Conservation (phyloP, 2,329 filamentous ascomycete species). For the Xylariaceae sp. region DNA sequence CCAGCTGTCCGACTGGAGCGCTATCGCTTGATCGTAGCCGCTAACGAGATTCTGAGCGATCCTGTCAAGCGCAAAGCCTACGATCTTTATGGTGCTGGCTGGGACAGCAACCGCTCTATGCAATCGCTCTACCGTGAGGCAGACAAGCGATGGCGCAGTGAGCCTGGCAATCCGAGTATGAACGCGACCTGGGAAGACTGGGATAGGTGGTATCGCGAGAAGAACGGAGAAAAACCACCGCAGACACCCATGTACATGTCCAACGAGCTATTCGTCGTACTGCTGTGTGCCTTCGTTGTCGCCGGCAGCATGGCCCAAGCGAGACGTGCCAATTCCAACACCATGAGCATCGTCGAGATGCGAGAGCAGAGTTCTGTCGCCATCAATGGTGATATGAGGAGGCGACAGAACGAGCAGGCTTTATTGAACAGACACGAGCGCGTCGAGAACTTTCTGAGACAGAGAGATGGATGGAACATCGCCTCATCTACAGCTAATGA, state of each 20-base stretch:
- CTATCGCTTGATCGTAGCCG: constrained; percentile 83
- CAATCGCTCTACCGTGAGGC: constrained; percentile 37
- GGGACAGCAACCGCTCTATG: constrained; percentile 60
- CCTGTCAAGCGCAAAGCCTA: constrained; percentile 76
- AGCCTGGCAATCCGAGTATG: constrained; percentile 47
- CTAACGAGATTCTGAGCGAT: constrained; percentile 84
- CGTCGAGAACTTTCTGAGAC: constrained; percentile 74
- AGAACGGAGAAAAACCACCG: constrained; percentile 42
- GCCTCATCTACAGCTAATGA: constrained; percentile 4
- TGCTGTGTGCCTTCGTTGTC: constrained; percentile 68
- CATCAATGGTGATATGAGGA: constrained; percentile 58
- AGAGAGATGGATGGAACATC: constrained; percentile 54
- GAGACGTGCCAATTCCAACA: constrained; percentile 62
- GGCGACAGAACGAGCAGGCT: constrained; percentile 51
- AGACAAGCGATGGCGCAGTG: constrained; percentile 49
- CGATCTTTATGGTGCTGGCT: constrained; percentile 78
- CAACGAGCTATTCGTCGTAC: constrained; percentile 71
- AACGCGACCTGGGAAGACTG: constrained; percentile 99
- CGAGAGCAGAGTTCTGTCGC: constrained; percentile 65
- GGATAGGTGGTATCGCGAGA: constrained; percentile 71
- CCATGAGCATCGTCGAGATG: constrained; percentile 62
- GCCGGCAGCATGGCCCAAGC: constrained; percentile 72
- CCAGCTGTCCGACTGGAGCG: constrained; percentile 72
- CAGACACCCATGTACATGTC: constrained; percentile 66
- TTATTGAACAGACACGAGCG: constrained; percentile 60